phyloP scores from a whole-genome alignment of 2,329 filamentous ascomycete species.

The Corynespora cassiicola region DNA sequence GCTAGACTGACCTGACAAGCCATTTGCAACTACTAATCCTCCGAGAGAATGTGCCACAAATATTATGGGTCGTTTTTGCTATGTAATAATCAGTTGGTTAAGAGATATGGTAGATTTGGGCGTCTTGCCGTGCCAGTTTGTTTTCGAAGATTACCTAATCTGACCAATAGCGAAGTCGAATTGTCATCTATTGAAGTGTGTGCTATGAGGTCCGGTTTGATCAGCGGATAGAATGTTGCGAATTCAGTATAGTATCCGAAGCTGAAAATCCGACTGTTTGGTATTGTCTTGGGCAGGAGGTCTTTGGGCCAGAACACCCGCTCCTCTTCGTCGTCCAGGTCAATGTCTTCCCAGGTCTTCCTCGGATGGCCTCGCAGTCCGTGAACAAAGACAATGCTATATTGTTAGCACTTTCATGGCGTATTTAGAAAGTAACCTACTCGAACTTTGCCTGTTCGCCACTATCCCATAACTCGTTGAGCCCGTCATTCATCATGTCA shows the following conservation, averaged over 20 bases:
- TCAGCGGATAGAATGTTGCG: slow-evolving; percentile 4
- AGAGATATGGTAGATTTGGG: no score
- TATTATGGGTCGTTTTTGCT: slow-evolving; percentile 6
- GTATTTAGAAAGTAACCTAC: no score
- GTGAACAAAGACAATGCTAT: slow-evolving; percentile 13
- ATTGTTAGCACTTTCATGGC: no score
- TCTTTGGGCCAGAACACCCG: background rate
- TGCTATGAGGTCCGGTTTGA: background rate
- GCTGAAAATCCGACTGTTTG: slow-evolving; percentile 4
- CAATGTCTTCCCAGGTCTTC: slow-evolving; percentile 9
- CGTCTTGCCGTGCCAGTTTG: slow-evolving; percentile 2
- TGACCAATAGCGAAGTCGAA: slow-evolving; percentile 3
- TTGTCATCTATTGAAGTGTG: slow-evolving; percentile 5
- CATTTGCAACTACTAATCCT: slow-evolving; percentile 6
- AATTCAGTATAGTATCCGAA: slow-evolving; percentile 7
- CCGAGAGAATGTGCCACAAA: slow-evolving; percentile 9
- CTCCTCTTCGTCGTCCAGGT: no score
- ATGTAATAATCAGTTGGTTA: background rate
- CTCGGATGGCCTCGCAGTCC: slow-evolving; percentile 12
- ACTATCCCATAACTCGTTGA: no score
- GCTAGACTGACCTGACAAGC: slow-evolving; percentile 2
- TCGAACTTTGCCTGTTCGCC: no score
- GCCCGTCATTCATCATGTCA: no score
- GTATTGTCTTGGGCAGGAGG: background rate
- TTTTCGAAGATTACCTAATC: slow-evolving; percentile 2